Evolutionary conservation across 169 alveolate genomes (phyloP), one percentile per base, ranked within the genome.

Genomic region (Prorocentrum cordatum): DNA sequence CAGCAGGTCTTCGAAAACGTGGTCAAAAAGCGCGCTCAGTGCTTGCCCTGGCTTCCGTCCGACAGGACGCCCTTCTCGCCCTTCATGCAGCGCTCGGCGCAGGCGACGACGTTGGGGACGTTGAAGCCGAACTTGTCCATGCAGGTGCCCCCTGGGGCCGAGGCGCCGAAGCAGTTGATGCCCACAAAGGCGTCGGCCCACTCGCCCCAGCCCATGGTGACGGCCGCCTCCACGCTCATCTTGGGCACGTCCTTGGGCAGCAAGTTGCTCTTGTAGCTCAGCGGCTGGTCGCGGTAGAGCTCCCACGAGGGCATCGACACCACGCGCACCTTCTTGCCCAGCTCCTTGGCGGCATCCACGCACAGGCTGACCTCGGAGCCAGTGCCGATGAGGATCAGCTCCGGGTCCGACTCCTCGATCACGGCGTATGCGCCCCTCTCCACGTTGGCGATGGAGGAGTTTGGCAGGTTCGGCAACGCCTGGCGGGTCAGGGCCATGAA

Each of bases 161-260:
- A 61, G 7, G 71, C 71, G 14, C 71, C 71, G 36, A 61, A 61
- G 71, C 22, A n/a, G 71, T 61, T 61, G 71, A 61, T 61, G 36
- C 71, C 71, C 27, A 61, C 71, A n/a, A n/a, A n/a, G n/a, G n/a
- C 79, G 1, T 38, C 42, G 24, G 79, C 39, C 35, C 32, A 67
- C 79, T 67, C 79, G 32, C 58, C 79, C 79, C 79, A 67, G 79
- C 79, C 79, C 32, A 36, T 5, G 54, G 79, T 67, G 59, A 32
- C 31, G 58, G 79, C 79, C 18, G 79, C 79, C 58, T 67, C 72
- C n/a, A n/a, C n/a, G n/a, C n/a, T n/a, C n/a, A n/a, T n/a, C n/a
- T n/a, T n/a, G n/a, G n/a, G n/a, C n/a, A n/a, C n/a, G n/a, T n/a
- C n/a, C n/a, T n/a, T 12, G n/a, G 70, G 70, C 70, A 24, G 10